A percentile compares a stretch with the other conserved stretches of the same genome.
phyloP scores from a whole-genome alignment of 345 rosid species.

The Citrus hindsii region DNA sequence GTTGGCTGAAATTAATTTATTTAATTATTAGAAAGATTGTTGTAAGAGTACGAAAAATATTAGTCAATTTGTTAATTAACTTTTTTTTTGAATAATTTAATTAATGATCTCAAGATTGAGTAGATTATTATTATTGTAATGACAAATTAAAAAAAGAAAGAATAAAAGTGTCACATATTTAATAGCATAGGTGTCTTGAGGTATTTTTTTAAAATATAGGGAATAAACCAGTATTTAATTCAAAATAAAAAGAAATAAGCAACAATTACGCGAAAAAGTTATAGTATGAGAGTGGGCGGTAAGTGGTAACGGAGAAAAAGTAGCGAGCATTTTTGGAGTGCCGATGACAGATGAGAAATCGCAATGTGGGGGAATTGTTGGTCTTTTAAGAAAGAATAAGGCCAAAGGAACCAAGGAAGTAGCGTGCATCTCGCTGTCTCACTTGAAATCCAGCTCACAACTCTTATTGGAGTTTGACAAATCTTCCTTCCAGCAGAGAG shows the following conservation, averaged over 20 bases:
- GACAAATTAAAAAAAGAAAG: too few relatives aligned
- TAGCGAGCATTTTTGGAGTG: slow-evolving; percentile 11
- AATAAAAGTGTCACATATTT: too few relatives aligned
- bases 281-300: too few relatives aligned
- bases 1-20: too few relatives aligned
- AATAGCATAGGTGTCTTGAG: too few relatives aligned
- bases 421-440: slow-evolving; percentile 31
- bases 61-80: too few relatives aligned
- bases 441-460: slow-evolving; percentile 46
- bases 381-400: slow-evolving; percentile 18
- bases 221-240: accelerated
- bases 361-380: slow-evolving; percentile 16
- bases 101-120: too few relatives aligned
- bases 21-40: too few relatives aligned
- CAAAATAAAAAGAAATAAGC: not conserved
- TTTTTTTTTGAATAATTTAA: too few relatives aligned
- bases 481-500: slow-evolving; percentile 30
- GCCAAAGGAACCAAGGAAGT: slow-evolving; percentile 23
- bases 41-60: too few relatives aligned
- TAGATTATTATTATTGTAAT: too few relatives aligned
- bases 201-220: too few relatives aligned
- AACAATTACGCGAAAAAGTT: not conserved
- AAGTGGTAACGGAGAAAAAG: not conserved
- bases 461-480: slow-evolving; percentile 31
- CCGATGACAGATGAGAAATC: slow-evolving; percentile 29